Evolutionary conservation across 2,329 filamentous ascomycete species (phyloP).

Genomic region (Phialophora expanda): DNA sequence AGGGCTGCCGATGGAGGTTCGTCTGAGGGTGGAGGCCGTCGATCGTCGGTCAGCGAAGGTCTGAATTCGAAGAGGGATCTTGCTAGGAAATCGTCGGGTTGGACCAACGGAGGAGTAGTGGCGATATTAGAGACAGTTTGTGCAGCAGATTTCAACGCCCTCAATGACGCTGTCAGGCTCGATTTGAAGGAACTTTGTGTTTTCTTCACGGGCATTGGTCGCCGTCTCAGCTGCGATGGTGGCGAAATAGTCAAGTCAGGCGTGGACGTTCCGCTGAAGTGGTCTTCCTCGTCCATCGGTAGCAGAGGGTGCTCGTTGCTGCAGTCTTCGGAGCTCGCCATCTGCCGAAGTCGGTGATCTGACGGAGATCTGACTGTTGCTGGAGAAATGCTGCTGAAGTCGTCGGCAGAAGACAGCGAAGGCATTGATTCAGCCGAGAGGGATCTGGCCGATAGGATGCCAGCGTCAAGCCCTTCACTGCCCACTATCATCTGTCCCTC

Average conservation of each 20-base stretch:
- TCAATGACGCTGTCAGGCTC: constrained; percentile 66
- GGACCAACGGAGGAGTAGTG: constrained; percentile 54
- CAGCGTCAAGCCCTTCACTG: constrained; percentile 54
- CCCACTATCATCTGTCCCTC: constrained; percentile 47
- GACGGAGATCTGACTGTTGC: constrained; percentile 46
- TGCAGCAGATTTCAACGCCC: constrained; percentile 65
- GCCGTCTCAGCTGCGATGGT: constrained; percentile 40
- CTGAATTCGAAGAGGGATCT: constrained; percentile 62
- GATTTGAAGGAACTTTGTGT: constrained; percentile 61
- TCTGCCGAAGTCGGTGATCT: constrained; percentile 54
- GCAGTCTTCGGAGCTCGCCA: constrained; percentile 61
- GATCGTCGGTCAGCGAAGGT: constrained; percentile 64
- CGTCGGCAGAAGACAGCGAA: constrained; percentile 56
- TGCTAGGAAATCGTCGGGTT: constrained; percentile 65
- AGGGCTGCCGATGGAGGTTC: constrained; percentile 62
- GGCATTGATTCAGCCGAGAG: constrained; percentile 64
- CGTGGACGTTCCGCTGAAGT: constrained; percentile 30
- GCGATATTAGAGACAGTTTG: constrained; percentile 66
- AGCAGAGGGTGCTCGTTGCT: constrained; percentile 63
- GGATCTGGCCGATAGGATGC: constrained; percentile 54
- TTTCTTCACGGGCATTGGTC: constrained; percentile 37
- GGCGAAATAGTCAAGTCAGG: constrained; percentile 28
- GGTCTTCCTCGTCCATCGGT: constrained; percentile 44
- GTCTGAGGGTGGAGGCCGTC: constrained; percentile 61
- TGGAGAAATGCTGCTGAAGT: constrained; percentile 55